phyloP scores from a whole-genome alignment of 768 basidiomycete genomes.

The Mycena belliarum region DNA sequence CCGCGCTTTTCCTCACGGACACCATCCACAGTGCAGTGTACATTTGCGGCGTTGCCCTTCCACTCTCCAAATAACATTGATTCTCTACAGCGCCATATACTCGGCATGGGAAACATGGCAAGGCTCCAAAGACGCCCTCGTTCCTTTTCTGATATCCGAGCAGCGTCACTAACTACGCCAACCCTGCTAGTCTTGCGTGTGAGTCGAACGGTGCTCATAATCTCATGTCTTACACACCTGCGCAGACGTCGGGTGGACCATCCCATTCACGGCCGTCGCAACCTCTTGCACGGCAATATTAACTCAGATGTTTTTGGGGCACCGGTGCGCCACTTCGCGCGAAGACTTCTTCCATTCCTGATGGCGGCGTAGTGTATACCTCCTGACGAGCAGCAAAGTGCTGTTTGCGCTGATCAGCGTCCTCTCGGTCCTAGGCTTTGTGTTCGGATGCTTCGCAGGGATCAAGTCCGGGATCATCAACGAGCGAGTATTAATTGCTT shows the following conservation, averaged over 20 bases:
- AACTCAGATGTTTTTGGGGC: slow-evolving; percentile 35
- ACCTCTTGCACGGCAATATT: slow-evolving; percentile 32
- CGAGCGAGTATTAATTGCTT: slow-evolving; percentile 20
- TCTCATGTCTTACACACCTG: not conserved
- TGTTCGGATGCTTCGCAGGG: slow-evolving; percentile 28
- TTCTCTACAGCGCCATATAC: slow-evolving; percentile 19
- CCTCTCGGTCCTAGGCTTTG: slow-evolving; percentile 27
- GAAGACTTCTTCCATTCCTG: not conserved
- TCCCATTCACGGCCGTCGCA: slow-evolving; percentile 33
- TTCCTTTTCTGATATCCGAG: not conserved
- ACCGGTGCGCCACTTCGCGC: slow-evolving; percentile 19
- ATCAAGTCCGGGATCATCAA: slow-evolving; percentile 30
- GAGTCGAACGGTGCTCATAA: not conserved
- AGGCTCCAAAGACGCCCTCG: not conserved
- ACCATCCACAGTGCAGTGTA: slow-evolving; percentile 27
- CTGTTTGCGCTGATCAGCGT: slow-evolving; percentile 24
- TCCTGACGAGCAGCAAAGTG: slow-evolving; percentile 11
- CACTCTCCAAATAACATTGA: not conserved
- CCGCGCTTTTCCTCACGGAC: slow-evolving; percentile 28
- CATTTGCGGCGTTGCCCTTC: not conserved
- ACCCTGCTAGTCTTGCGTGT: slow-evolving; percentile 16
- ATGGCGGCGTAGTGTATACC: slow-evolving; percentile 8
- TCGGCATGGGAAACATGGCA: slow-evolving; percentile 22
- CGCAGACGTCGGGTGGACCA: slow-evolving; percentile 31
- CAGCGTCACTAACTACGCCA: slow-evolving; percentile 22